These are phyloP conservation scores for Pistacia vera DNA, from an alignment of 345 rosid genomes.

Conservation along the genomic window DNA sequence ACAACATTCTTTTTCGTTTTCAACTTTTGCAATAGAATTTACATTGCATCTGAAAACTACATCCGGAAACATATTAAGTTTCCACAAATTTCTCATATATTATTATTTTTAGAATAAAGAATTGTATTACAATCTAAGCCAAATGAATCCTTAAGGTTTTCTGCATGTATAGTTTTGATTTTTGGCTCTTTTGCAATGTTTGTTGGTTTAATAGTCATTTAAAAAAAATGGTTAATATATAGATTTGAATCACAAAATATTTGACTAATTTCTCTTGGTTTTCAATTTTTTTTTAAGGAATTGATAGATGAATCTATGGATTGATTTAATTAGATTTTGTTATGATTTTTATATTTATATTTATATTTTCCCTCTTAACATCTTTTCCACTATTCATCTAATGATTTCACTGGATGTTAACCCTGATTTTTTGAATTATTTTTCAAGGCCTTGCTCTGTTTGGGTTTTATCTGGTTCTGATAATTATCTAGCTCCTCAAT, in stretches of 20 bases:
- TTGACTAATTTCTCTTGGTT: not conserved
- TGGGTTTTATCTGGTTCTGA: not conserved
- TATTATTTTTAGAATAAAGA: no score
- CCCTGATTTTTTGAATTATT: not conserved
- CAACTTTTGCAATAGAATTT: no score
- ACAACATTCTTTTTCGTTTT: no score
- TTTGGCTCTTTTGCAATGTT: not conserved
- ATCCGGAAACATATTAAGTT: no score
- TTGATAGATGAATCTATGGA: not conserved
- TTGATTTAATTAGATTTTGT: not conserved
- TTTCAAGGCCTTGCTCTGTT: not conserved
- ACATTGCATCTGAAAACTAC: no score
- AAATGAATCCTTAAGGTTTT: not conserved
- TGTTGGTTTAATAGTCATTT: not conserved
- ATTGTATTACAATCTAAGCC: no score
- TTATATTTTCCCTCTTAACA: not conserved
- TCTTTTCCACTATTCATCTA: not conserved
- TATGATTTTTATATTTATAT: not conserved
- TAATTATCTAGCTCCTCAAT: not conserved
- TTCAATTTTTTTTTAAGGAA: not conserved
- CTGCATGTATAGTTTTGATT: conserved; percentile 4
- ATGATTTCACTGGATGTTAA: no score
- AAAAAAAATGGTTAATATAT: no score
- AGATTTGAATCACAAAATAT: no score
- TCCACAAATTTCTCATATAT: no score